Evolutionary conservation across 1,284 basidiomycete species (phyloP).

Genomic region (Fomitopsis pinicola): DNA sequence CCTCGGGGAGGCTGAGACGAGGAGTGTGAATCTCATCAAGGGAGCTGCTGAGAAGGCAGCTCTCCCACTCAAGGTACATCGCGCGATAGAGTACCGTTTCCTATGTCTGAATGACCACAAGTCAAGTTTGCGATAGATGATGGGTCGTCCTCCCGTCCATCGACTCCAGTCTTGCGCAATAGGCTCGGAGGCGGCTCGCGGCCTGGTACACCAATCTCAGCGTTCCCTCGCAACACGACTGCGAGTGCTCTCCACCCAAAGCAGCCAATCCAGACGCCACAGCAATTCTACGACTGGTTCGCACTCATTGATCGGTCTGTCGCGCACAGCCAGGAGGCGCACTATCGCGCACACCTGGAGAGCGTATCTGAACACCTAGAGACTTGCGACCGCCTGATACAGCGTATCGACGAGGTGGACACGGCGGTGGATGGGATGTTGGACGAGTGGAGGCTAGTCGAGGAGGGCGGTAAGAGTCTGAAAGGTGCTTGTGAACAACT

Average conservation of each 20-base stretch:
- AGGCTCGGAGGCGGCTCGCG: constrained; percentile 30
- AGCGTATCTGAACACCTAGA: constrained; percentile 70
- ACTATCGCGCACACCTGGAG: constrained; percentile 80
- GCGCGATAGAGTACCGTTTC: constrained; percentile 5
- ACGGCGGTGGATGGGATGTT: constrained; percentile 77
- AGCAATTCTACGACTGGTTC: constrained; percentile 96
- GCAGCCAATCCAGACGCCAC: constrained; percentile 77
- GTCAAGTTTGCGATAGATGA: constrained; percentile 37
- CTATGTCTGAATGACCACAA: constrained; percentile 7
- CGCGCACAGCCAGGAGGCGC: constrained; percentile 86
- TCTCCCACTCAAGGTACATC: constrained; percentile 68
- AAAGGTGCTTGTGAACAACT: constrained; percentile 88
- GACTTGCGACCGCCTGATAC: constrained; percentile 69
- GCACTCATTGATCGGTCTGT: constrained; percentile 82
- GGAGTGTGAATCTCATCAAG: constrained; percentile 65
- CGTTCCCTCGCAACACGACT: constrained; percentile 22
- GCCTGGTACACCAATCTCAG: constrained; percentile 30
- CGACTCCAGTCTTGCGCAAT: constrained; percentile 36
- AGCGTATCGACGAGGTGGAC: constrained; percentile 69
- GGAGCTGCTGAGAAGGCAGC: constrained; percentile 56
- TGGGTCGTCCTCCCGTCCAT: constrained; percentile 34
- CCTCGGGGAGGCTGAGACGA: constrained; percentile 63
- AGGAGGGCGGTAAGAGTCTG: constrained; percentile 82
- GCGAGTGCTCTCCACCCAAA: constrained; percentile 60
- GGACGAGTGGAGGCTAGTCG: constrained; percentile 78